Conservation (phyloP, 345 rosid species). For the Aquilaria yunnanensis region DNA sequence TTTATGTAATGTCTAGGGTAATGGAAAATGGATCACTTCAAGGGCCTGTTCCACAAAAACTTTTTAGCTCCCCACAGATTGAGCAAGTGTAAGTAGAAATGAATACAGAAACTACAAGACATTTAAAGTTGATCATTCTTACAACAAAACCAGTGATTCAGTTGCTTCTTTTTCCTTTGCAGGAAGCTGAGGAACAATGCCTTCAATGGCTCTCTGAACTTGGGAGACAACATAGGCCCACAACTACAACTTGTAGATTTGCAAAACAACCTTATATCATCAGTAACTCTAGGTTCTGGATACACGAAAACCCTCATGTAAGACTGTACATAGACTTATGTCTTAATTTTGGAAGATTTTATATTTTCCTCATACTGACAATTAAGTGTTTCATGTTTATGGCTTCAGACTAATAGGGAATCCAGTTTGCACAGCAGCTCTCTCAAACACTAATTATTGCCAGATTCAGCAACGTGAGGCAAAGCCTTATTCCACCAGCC, state of each 20-base stretch:
- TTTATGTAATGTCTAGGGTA: constrained; percentile 34
- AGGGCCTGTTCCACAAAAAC: constrained; percentile 55
- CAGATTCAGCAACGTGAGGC: constrained; percentile 47
- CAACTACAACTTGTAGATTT: constrained; percentile 65
- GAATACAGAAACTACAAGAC: neutral
- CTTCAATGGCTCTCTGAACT: constrained; percentile 51
- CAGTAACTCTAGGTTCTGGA: constrained; percentile 49
- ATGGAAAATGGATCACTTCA: constrained; percentile 66
- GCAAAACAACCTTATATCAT: constrained; percentile 68
- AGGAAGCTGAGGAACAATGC: constrained; percentile 75
- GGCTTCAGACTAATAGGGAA: constrained; percentile 70
- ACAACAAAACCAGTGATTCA: neutral
- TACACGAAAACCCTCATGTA: constrained; percentile 60
- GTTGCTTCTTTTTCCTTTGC: constrained; percentile 1
- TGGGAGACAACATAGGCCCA: constrained; percentile 49
- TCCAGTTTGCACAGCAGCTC: constrained; percentile 65
- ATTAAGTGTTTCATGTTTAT: constrained; percentile 12
- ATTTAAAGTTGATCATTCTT: neutral
- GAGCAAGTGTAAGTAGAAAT: constrained; percentile 71
- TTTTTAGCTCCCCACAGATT: constrained; percentile 65
- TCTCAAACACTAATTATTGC: constrained; percentile 65
- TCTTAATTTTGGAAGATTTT: neutral
- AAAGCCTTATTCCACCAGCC: constrained; percentile 68
- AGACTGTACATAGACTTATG: constrained; percentile 13
- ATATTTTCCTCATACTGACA: neutral